These are phyloP conservation scores for Haematococcus sp. DNA, from an alignment of 139 green algal species.

Conservation along the genomic window DNA sequence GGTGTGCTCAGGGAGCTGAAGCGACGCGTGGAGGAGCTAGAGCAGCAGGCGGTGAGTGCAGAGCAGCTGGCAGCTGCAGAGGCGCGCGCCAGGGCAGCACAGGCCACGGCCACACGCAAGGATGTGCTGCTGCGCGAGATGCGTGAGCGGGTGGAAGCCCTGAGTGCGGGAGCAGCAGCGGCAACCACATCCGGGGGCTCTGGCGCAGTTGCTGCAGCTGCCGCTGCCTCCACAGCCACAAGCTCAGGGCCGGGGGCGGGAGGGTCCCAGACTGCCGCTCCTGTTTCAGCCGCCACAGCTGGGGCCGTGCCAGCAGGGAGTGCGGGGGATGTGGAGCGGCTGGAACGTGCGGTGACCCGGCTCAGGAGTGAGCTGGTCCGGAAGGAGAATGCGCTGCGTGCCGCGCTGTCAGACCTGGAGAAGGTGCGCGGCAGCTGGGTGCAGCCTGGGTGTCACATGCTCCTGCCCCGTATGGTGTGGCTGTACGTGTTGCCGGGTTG, in stretches of 20 bases:
- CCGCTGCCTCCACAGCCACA: no score
- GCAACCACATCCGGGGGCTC: background rate
- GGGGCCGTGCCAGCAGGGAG: background rate
- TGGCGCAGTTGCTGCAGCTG: background rate
- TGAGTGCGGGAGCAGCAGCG: background rate
- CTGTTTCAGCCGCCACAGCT: background rate
- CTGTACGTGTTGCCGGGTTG: no score
- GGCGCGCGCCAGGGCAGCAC: background rate
- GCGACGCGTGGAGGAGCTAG: slow-evolving; percentile 27
- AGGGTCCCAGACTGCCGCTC: no score
- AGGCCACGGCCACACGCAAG: slow-evolving; percentile 43
- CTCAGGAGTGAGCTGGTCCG: slow-evolving; percentile 26
- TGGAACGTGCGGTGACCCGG: background rate
- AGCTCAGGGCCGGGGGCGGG: no score
- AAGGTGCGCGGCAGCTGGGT: slow-evolving; percentile 18
- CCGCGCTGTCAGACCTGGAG: slow-evolving; percentile 10
- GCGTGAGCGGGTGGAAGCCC: slow-evolving; percentile 32
- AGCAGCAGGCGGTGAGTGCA: background rate
- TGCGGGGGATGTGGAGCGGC: slow-evolving; percentile 25
- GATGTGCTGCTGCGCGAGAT: slow-evolving; percentile 39
- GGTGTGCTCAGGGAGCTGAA: slow-evolving; percentile 25
- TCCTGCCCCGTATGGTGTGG: no score
- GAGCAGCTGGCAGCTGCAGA: background rate
- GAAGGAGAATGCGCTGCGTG: slow-evolving; percentile 17
- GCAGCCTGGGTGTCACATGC: no score